These are phyloP conservation scores for Penicillium atrosanguineum DNA, from an alignment of 495 filamentous ascomycete species.

Conservation along the genomic window DNA sequence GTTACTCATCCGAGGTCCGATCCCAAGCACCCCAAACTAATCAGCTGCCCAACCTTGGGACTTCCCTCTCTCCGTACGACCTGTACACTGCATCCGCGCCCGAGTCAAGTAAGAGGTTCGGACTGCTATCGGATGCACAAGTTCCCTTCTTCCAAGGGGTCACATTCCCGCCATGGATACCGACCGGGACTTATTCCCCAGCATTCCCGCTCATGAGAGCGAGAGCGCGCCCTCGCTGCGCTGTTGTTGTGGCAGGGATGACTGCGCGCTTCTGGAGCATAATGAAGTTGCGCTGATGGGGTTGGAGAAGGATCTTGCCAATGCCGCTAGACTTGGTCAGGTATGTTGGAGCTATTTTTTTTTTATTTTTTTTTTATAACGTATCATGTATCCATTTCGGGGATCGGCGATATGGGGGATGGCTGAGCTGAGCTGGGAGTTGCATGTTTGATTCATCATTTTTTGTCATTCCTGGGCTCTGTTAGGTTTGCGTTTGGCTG, in stretches of 20 bases:
- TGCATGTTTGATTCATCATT: constrained; percentile 27
- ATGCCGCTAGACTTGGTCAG: constrained; percentile 84
- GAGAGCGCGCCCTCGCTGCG: constrained; percentile 28
- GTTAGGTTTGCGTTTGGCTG: background rate
- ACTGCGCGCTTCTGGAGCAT: constrained; percentile 76
- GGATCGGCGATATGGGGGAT: background rate
- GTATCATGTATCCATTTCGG: background rate
- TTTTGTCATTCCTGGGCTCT: constrained; percentile 16
- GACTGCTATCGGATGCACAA: constrained; percentile 18
- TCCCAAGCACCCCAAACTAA: background rate
- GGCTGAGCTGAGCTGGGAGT: constrained; percentile 16
- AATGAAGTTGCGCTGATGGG: constrained; percentile 75
- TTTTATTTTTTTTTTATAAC: constrained; percentile 8
- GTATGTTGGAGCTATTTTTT: constrained; percentile 47
- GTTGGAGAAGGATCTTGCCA: constrained; percentile 81
- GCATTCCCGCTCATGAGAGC: constrained; percentile 41
- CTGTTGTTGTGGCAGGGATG: constrained; percentile 83
- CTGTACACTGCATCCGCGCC: background rate
- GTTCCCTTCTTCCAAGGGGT: constrained; percentile 15
- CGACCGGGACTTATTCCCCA: constrained; percentile 22
- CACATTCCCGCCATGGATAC: constrained; percentile 38
- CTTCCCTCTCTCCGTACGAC: background rate
- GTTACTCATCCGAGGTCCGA: background rate
- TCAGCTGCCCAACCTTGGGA: background rate
- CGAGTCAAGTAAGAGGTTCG: background rate